phyloP scores from a whole-genome alignment of 768 basidiomycete species.

The Arthromyces matolae region DNA sequence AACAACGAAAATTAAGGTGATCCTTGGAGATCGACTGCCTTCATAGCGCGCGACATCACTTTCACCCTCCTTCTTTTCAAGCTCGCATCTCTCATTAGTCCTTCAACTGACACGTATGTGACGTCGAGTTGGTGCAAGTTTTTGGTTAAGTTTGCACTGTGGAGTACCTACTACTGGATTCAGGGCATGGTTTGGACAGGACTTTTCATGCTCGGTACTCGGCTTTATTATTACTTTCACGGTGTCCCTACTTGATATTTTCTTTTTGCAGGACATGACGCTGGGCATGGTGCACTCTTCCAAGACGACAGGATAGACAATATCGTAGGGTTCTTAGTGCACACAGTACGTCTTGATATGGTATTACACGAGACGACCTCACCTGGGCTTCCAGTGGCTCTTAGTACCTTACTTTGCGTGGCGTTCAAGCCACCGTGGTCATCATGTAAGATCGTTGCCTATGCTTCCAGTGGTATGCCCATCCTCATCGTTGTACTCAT shows the following conservation, averaged over 20 bases:
- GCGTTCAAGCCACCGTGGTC: constrained; percentile 65
- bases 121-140: constrained; percentile 27
- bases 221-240: not conserved
- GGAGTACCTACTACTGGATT: constrained; percentile 47
- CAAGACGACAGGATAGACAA: constrained; percentile 35
- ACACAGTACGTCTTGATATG: constrained; percentile 29
- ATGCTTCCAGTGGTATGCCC: not conserved
- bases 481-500: too few relatives aligned
- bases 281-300: constrained; percentile 41
- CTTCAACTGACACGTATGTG: constrained; percentile 32
- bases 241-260: not conserved
- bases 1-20: too few relatives aligned
- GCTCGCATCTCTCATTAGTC: constrained; percentile 40
- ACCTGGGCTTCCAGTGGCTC: constrained; percentile 33
- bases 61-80: constrained; percentile 41
- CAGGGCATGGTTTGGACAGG: constrained; percentile 50
- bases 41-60: constrained; percentile 42
- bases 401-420: constrained; percentile 62
- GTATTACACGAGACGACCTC: constrained; percentile 6
- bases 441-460: constrained; percentile 45
- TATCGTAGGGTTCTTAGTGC: constrained; percentile 44
- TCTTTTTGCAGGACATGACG: constrained; percentile 36
- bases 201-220: constrained; percentile 48
- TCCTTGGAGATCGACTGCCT: constrained; percentile 34
- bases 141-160: constrained; percentile 32